Percentiles rank a stretch among this genome's conserved stretches.
phyloP scores from a whole-genome alignment of 257 asterid genomes.

The Galeopsis tetrahit region DNA sequence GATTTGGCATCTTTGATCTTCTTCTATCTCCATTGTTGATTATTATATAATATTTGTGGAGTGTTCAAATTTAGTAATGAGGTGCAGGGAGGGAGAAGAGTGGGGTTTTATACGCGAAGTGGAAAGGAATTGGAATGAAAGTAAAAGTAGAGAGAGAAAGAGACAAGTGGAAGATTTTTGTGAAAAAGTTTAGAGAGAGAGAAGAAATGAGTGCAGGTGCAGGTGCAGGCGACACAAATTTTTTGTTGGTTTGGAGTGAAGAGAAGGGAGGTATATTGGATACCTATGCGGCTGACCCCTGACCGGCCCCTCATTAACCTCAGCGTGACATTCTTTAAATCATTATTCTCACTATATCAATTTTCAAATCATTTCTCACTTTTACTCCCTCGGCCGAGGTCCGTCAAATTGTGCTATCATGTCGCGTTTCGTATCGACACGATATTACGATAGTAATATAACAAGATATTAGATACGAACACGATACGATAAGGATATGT shows the following conservation, averaged over 20 bases:
- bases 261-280: conserved; percentile 38
- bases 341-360: conserved; percentile 19
- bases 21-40: conserved; percentile 30
- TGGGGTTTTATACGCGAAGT: conserved; percentile 34
- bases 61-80: background rate
- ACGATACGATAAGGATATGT: too few relatives aligned
- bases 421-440: too few relatives aligned
- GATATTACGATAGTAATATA: too few relatives aligned
- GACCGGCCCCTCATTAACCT: conserved; percentile 17
- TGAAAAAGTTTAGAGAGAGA: background rate
- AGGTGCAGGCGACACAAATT: conserved; percentile 36
- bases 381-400: too few relatives aligned
- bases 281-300: conserved; percentile 50
- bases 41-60: background rate
- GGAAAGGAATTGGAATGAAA: conserved; percentile 33
- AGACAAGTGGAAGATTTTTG: conserved; percentile 48
- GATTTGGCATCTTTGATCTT: conserved; percentile 26
- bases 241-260: conserved; percentile 50
- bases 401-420: too few relatives aligned
- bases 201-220: conserved; percentile 13
- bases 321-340: conserved; percentile 50
- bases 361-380: background rate
- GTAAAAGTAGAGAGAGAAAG: conserved; percentile 8
- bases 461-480: too few relatives aligned
- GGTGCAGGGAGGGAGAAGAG: background rate